phyloP scores from a whole-genome alignment of 306 rosid species.

The Sphenostylis stenocarpa region DNA sequence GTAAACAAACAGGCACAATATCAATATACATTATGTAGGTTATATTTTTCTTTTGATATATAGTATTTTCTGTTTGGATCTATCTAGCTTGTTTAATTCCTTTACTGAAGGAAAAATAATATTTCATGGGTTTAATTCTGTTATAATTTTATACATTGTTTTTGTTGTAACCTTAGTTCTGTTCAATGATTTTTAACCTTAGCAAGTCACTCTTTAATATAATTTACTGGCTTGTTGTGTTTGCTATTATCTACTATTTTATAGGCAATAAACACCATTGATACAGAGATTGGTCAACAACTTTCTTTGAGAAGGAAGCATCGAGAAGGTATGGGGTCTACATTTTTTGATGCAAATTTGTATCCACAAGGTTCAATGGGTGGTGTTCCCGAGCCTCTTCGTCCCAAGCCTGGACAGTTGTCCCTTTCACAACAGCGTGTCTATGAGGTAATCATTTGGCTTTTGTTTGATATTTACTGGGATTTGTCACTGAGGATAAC shows the following conservation, averaged over 20 bases:
- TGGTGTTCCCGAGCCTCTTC: conserved; percentile 90
- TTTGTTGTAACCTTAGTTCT: not conserved
- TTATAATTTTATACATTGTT: not conserved
- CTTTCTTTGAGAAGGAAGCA: conserved; percentile 90
- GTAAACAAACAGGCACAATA: not conserved
- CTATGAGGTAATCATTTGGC: conserved; percentile 66
- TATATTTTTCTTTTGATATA: not conserved
- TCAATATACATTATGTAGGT: not conserved
- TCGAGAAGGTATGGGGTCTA: conserved; percentile 77
- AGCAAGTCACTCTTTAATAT: not conserved
- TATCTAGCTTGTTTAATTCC: not conserved
- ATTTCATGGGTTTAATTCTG: not conserved
- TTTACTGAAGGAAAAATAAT: not conserved
- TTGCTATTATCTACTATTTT: conserved; percentile 23
- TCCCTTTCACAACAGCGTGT: conserved; percentile 90
- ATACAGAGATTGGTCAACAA: conserved; percentile 83
- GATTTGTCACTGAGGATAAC: conserved; percentile 11
- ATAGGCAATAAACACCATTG: conserved; percentile 85
- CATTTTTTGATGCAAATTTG: conserved; percentile 77
- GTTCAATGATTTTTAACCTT: not conserved
- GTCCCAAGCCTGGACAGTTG: conserved; percentile 96
- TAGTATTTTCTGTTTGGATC: not conserved
- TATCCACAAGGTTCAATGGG: conserved; percentile 87
- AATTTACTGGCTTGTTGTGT: conserved; percentile 4
- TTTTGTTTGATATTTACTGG: not conserved